A percentile compares a stretch with the other conserved stretches of the same genome.
Conservation (phyloP, 2,329 filamentous ascomycete species). For the Thermothelomyces thermophilus region DNA sequence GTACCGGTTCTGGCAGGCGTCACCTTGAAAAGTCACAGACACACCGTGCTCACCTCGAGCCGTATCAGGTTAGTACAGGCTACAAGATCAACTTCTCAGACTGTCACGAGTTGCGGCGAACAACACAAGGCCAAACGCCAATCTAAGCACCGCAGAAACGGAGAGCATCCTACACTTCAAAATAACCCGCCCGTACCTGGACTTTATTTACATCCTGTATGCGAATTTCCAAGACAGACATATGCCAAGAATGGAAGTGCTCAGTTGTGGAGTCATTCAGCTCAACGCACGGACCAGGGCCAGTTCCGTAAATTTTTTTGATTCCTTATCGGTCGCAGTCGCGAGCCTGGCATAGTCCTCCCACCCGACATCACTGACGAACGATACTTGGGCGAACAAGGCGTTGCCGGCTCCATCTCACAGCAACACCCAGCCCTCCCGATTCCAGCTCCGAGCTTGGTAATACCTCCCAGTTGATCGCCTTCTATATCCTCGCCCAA, state of each 20-base stretch:
- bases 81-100: not conserved
- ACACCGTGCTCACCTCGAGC: slow-evolving; percentile 13
- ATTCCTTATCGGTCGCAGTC: slow-evolving; percentile 16
- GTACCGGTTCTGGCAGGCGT: not conserved
- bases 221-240: not conserved
- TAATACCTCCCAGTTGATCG: slow-evolving; percentile 8
- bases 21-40: not conserved
- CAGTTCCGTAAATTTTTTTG: slow-evolving; percentile 23
- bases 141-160: no score
- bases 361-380: slow-evolving; percentile 8
- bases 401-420: slow-evolving; percentile 5
- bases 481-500: slow-evolving; percentile 17
- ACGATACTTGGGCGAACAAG: slow-evolving; percentile 5
- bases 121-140: no score
- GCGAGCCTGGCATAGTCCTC: slow-evolving; percentile 9
- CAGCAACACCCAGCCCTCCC: slow-evolving; percentile 7
- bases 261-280: not conserved
- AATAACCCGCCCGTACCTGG: no score
- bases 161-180: no score
- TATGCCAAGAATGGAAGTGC: not conserved
- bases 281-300: slow-evolving; percentile 17
- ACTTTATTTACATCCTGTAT: not conserved
- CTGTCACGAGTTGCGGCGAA: not conserved
- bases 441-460: slow-evolving; percentile 3
- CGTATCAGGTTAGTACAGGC: not conserved